Conservation (phyloP, 2,329 filamentous ascomycete species). For the Alternaria atra region DNA sequence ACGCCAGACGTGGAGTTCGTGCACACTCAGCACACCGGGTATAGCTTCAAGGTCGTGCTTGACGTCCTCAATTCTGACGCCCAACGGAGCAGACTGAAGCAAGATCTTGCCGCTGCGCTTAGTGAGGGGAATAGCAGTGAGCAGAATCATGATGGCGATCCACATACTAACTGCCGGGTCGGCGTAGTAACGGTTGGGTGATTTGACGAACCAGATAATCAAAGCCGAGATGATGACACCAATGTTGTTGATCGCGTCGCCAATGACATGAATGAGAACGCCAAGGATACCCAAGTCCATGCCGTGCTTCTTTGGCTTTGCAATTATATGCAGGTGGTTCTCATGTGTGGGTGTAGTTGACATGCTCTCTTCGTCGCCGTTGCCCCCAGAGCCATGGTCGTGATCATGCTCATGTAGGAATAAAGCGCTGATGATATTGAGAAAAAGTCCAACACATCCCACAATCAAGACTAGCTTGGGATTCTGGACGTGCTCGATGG, state of each 20-base stretch:
- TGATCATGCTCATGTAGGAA: slow-evolving; percentile 67
- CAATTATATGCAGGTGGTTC: slow-evolving; percentile 38
- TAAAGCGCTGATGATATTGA: slow-evolving; percentile 73
- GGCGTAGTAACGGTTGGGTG: slow-evolving; percentile 70
- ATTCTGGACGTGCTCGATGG: slow-evolving; percentile 66
- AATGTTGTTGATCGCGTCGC: slow-evolving; percentile 79
- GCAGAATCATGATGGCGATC: slow-evolving; percentile 77
- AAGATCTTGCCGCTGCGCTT: slow-evolving; percentile 71
- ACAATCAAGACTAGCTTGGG: slow-evolving; percentile 74
- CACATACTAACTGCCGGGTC: slow-evolving; percentile 74
- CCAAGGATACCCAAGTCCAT: slow-evolving; percentile 75
- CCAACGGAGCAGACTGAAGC: slow-evolving; percentile 70
- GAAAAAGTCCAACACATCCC: slow-evolving; percentile 70
- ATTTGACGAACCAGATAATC: slow-evolving; percentile 72
- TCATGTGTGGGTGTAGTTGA: slow-evolving; percentile 27
- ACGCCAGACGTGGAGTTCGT: slow-evolving; percentile 78
- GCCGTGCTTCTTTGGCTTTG: slow-evolving; percentile 34
- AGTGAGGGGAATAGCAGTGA: slow-evolving; percentile 69
- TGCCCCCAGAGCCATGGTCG: slow-evolving; percentile 50
- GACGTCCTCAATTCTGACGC: slow-evolving; percentile 69
- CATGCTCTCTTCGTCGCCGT: slow-evolving; percentile 24
- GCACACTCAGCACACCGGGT: slow-evolving; percentile 71
- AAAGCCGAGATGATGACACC: slow-evolving; percentile 76
- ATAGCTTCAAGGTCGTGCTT: slow-evolving; percentile 75
- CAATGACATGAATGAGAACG: slow-evolving; percentile 74